Conservation (phyloP, 2,329 filamentous ascomycete species). For the Graphilbum fragrans region DNA sequence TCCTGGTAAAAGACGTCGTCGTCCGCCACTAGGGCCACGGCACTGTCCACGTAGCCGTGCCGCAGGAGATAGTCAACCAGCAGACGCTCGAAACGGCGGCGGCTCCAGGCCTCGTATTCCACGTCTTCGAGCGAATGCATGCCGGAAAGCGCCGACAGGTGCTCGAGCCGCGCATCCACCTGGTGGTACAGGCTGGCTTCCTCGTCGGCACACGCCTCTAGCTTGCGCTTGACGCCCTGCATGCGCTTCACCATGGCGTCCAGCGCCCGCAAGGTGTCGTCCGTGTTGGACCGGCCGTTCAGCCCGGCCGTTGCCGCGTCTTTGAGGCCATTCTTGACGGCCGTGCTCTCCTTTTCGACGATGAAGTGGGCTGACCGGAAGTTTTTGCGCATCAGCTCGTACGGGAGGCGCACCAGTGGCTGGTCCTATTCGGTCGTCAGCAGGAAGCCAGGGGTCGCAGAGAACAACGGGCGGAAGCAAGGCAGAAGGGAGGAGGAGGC, state of each 20-base stretch:
- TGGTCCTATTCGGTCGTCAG: constrained; percentile 55
- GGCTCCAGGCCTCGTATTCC: constrained; percentile 85
- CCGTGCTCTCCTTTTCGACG: constrained; percentile 58
- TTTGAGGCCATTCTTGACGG: constrained; percentile 47
- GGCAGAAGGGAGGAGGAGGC: no score
- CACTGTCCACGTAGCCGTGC: constrained; percentile 69
- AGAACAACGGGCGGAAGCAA: not conserved
- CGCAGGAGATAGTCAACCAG: constrained; percentile 88
- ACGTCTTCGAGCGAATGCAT: constrained; percentile 80
- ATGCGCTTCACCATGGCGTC: constrained; percentile 79
- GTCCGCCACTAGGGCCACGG: constrained; percentile 60
- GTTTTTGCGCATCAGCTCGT: constrained; percentile 87
- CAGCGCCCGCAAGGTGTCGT: constrained; percentile 66
- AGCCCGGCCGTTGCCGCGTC: constrained; percentile 56
- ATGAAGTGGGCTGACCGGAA: constrained; percentile 75
- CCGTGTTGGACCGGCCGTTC: constrained; percentile 46
- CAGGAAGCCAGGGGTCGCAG: constrained; percentile 3
- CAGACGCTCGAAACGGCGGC: constrained; percentile 67
- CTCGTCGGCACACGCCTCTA: constrained; percentile 64
- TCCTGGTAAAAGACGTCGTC: not conserved
- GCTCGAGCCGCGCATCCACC: constrained; percentile 62
- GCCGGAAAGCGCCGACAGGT: constrained; percentile 69
- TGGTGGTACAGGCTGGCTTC: constrained; percentile 67
- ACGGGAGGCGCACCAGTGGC: constrained; percentile 81
- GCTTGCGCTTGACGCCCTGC: constrained; percentile 79